These are phyloP conservation scores for Collybia nuda DNA, from an alignment of 768 basidiomycete species.

Conservation along the genomic window DNA sequence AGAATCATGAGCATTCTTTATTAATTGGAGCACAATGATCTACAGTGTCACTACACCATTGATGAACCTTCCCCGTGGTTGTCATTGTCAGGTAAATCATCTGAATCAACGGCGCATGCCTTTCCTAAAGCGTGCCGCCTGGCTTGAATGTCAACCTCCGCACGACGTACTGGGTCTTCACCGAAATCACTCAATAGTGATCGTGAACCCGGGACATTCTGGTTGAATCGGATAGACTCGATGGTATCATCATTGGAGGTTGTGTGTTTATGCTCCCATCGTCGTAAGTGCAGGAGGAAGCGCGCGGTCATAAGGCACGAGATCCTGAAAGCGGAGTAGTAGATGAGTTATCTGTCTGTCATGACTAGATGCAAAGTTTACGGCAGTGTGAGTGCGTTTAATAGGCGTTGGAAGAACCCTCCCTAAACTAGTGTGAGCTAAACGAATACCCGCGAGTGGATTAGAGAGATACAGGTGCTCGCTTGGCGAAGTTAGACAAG, in stretches of 20 bases:
- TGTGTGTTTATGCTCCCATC: slow-evolving; percentile 7
- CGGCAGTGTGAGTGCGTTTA: slow-evolving; percentile 24
- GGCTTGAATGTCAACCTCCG: not conserved
- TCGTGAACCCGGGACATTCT: not conserved
- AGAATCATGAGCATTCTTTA: too few relatives aligned
- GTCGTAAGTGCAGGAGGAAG: slow-evolving; percentile 8
- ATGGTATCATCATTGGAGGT: not conserved
- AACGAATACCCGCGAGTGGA: not conserved
- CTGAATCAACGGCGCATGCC: too few relatives aligned
- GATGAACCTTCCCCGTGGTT: not conserved
- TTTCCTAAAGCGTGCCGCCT: too few relatives aligned
- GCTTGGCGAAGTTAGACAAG: not conserved
- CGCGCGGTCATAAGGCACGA: slow-evolving; percentile 9
- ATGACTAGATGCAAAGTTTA: slow-evolving; percentile 7
- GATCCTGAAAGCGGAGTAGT: not conserved
- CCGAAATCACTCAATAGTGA: slow-evolving; percentile 13
- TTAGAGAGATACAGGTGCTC: not conserved
- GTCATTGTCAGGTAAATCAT: too few relatives aligned
- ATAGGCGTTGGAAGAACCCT: slow-evolving; percentile 26
- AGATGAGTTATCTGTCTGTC: not conserved
- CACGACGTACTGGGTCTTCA: slow-evolving; percentile 12
- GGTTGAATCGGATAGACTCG: not conserved
- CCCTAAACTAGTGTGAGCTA: slow-evolving; percentile 9
- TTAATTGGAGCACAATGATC: too few relatives aligned
- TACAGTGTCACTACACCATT: too few relatives aligned